Conservation (phyloP, 108 stramenopile species). For the Aurantiochytrium sp. region DNA sequence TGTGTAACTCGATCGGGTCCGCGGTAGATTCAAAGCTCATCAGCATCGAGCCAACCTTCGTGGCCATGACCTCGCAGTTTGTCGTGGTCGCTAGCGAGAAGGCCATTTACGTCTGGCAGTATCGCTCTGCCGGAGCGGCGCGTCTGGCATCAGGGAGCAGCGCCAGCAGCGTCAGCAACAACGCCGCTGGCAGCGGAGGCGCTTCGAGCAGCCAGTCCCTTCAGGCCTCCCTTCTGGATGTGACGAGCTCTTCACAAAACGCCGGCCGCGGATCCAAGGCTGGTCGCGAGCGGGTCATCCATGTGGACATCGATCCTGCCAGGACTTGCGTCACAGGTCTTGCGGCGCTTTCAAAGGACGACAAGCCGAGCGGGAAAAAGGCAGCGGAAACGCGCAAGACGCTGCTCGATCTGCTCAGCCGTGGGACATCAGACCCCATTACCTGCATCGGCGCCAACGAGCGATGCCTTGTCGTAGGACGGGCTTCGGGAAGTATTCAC, state of each 20-base stretch:
- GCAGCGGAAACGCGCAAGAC: neutral
- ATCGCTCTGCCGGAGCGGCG: neutral
- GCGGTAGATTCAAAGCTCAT: constrained; percentile 36
- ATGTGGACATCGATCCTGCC: constrained; percentile 34
- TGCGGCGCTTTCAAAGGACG: neutral
- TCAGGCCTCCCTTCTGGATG: neutral
- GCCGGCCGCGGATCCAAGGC: neutral
- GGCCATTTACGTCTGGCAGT: constrained; percentile 62
- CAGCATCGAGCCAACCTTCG: constrained; percentile 33
- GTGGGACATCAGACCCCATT: constrained; percentile 38
- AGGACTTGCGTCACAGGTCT: neutral
- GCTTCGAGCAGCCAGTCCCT: neutral
- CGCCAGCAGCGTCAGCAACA: neutral
- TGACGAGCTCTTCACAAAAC: neutral
- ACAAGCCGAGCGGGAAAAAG: neutral
- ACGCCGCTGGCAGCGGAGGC: neutral
- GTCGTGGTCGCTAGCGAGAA: constrained; percentile 48
- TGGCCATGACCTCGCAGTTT: constrained; percentile 44
- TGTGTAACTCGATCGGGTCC: constrained; percentile 50
- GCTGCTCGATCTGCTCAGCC: neutral
- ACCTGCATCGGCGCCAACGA: constrained; percentile 43
- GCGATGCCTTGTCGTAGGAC: constrained; percentile 45
- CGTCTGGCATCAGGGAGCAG: neutral
- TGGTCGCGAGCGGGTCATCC: constrained; percentile 50
- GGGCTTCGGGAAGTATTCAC: constrained; percentile 44